Conservation (phyloP, 371 early-diverging fungal genomes). For the Mortierella sp. region DNA sequence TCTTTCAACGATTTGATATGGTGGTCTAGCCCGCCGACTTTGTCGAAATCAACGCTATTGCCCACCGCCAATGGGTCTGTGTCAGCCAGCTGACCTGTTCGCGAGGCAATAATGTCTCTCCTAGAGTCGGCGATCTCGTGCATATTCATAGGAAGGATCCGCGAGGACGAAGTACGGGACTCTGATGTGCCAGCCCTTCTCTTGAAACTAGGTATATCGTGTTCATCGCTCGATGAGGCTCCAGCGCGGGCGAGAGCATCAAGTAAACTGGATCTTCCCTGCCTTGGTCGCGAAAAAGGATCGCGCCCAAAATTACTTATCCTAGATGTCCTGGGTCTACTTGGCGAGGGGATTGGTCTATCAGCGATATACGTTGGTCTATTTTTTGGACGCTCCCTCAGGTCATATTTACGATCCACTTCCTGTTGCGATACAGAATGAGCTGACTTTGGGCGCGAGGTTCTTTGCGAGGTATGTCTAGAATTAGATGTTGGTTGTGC, state of each 20-base stretch:
- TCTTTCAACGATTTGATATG: constrained; percentile 74
- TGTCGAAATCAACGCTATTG: constrained; percentile 63
- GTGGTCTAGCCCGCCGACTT: constrained; percentile 70
- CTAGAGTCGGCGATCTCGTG: constrained; percentile 55
- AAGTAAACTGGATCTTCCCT: constrained; percentile 28
- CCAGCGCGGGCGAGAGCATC: constrained; percentile 43
- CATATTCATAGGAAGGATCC: constrained; percentile 60
- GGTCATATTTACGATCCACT: constrained; percentile 44
- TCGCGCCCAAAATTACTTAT: constrained; percentile 31
- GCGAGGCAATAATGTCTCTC: constrained; percentile 47
- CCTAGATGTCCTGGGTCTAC: constrained; percentile 33
- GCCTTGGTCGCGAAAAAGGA: constrained; percentile 26
- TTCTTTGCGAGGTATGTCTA: constrained; percentile 14
- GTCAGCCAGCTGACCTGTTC: constrained; percentile 56
- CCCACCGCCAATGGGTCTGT: constrained; percentile 58
- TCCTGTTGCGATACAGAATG: constrained; percentile 42
- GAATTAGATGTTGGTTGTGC: constrained; percentile 23
- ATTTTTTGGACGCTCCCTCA: constrained; percentile 54
- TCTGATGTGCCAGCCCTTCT: constrained; percentile 38
- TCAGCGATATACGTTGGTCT: constrained; percentile 48
- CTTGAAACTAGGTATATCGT: constrained; percentile 34
- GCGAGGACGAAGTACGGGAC: constrained; percentile 29
- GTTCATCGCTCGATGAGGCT: constrained; percentile 54
- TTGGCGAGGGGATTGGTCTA: constrained; percentile 41
- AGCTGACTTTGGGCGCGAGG: constrained; percentile 24